phyloP scores from a whole-genome alignment of 352 stramenopile species.

The Phytophthora macrochlamydospora region DNA sequence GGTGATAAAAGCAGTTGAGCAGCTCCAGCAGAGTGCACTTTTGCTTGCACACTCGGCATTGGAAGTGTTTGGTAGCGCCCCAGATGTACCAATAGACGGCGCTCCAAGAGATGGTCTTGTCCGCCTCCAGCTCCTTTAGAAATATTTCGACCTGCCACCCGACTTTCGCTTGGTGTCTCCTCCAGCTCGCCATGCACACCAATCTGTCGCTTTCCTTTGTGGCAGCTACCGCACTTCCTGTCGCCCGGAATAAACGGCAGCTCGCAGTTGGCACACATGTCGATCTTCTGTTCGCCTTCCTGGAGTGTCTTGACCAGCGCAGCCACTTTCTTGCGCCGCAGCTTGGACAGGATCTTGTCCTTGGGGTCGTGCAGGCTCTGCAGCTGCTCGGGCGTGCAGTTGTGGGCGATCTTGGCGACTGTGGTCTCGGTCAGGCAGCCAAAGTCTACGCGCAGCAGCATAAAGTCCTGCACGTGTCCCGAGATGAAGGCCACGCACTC shows the following conservation, averaged over 20 bases:
- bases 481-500: conserved; percentile 86
- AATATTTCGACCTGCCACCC: conserved; percentile 59
- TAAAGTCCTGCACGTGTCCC: conserved; percentile 73
- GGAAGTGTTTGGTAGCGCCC: conserved; percentile 61
- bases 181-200: conserved; percentile 57
- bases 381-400: conserved; percentile 61
- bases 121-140: conserved; percentile 39
- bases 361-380: conserved; percentile 81
- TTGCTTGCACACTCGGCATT: conserved; percentile 53
- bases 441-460: conserved; percentile 88
- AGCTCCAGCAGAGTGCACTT: conserved; percentile 50
- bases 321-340: conserved; percentile 87
- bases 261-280: conserved; percentile 52
- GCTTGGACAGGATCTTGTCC: conserved; percentile 87
- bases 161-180: conserved; percentile 39
- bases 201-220: conserved; percentile 43
- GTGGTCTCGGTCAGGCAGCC: conserved; percentile 81
- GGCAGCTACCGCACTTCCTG: conserved; percentile 30
- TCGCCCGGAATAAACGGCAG: conserved; percentile 46
- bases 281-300: conserved; percentile 25
- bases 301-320: conserved; percentile 46
- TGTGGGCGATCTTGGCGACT: conserved; percentile 69
- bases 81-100: conserved; percentile 86
- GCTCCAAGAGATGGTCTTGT: conserved; percentile 61
- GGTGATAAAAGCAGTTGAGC: conserved; percentile 53